Base-by-base conservation (phyloP, 768 basidiomycete genomes). In the Kwoniella mangroviensis region DNA sequence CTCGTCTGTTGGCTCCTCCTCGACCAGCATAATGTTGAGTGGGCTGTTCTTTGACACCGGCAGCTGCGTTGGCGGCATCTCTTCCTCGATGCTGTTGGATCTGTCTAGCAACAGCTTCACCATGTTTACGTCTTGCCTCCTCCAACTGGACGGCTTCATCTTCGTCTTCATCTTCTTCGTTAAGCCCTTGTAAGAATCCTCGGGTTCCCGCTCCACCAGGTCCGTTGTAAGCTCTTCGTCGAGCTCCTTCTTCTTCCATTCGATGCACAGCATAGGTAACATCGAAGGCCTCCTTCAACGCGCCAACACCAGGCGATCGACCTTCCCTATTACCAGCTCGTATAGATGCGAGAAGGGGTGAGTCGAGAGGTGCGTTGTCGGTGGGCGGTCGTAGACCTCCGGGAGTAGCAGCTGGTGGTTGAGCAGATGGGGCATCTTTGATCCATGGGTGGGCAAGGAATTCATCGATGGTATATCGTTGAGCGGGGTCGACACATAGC, bases 191-290 rank as follows among this genome's bases (percentile, higher is more conserved):
- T 22, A 98, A 84, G 85, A 91, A 92, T 4, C 92, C 92, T 22
- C 89, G 87, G 3, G 85, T 84, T 22, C 94, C 94, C 0, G 89
- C 91, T 34, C 91, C 93, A 19, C 90, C 90, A 3, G 88, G 87
- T 12, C 89, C 90, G 65, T 91, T 90, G 84, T 91, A 91, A 56
- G 91, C 93, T 26, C 92, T 88, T 61, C 93, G 86, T 65, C 92
- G 87, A 0, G 92, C 92, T 15, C 94, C 96, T 84, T 99, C 97
- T 83, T 99, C 97, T 82, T 98, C 96, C 96, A 98, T 98, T 19
- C 96, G 90, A 83, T 99, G 97, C 0, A 99, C 97, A 3, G 97
- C 96, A 83, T 98, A 98, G 1, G 97, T 96, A 79, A 99, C 91
- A 82, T 99, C 97, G 84, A 99, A 98, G 3, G 97, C 95, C 81